Evolutionary conservation across 176 grass and related monocot species (phyloP), one percentile per base, ranked within the genome.

Genomic region (Musa schizocarpa): DNA sequence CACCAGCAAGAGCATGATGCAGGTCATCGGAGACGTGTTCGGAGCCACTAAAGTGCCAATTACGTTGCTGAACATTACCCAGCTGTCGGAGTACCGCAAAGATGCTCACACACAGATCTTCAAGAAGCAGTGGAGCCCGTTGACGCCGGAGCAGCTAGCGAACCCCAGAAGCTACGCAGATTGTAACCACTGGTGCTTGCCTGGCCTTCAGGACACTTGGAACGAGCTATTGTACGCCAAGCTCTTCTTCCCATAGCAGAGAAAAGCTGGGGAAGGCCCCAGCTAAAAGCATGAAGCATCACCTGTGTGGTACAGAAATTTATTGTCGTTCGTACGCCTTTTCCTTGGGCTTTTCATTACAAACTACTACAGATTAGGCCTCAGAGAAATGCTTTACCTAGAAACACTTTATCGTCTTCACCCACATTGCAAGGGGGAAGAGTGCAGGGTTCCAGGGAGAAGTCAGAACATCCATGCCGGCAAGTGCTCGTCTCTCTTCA

Each of bases 171-270:
- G 82, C 75, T 83, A 83, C 23, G 75, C 75, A 3, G 82, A 84
- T n/a, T 84, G 82, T 9, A 53, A 68, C 62, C 76, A 84, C 69
- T 84, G 82, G 82, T 84, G 82, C 51, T 51, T 84, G 13, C 82
- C 82, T 23, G 82, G 82, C 13, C 51, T 84, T 0, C 82, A 80
- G 51, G 82, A 84, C 53, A 84, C 82, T 1, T 84, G 82, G 82
- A 84, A 84, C 20, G 82, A 84, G 56, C 77, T 84, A 12, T 72
- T 82, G n/a, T 82, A 71, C 21, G 19, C 71, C 26, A 75, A 75
- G 52, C 71, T 82, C 26, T 82, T 82, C 48, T 82, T 71, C 26
- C 73, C 55, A 65, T 82, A 66, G 71, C 2, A 43, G 25, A 27
- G 12, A 61, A 17, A 61, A 17, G n/a, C 5, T 6, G 12, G 13